phyloP scores from a whole-genome alignment of 345 rosid genomes.

The Hevea brasiliensis region DNA sequence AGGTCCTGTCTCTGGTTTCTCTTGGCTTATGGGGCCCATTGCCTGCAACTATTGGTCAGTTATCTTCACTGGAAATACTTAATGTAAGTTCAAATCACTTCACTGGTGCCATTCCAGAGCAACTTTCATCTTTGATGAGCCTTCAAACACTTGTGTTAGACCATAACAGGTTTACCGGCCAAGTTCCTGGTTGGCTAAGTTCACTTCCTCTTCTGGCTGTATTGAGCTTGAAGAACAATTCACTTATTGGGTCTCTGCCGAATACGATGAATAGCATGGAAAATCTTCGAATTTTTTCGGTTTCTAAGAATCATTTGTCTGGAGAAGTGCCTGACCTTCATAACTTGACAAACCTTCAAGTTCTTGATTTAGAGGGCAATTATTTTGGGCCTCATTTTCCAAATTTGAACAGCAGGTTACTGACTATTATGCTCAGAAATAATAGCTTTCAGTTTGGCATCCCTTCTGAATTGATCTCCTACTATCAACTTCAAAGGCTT shows the following conservation, averaged over 20 bases:
- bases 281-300: conserved; percentile 41
- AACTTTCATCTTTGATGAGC: conserved; percentile 39
- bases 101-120: conserved; percentile 42
- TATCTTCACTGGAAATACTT: conserved; percentile 57
- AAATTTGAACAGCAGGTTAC: conserved; percentile 34
- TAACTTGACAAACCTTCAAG: conserved; percentile 53
- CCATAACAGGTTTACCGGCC: conserved; percentile 46
- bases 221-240: conserved; percentile 58
- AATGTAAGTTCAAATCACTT: conserved; percentile 55
- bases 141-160: conserved; percentile 60
- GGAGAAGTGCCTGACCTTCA: conserved; percentile 58
- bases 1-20: conserved; percentile 61
- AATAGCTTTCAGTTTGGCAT: conserved; percentile 51
- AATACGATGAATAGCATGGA: conserved; percentile 32
- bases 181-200: conserved; percentile 43
- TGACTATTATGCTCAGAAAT: conserved; percentile 41
- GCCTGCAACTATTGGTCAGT: conserved; percentile 38
- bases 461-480: conserved; percentile 39
- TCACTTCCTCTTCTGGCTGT: conserved; percentile 45
- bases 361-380: conserved; percentile 53
- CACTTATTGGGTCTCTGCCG: conserved; percentile 48
- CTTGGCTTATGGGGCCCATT: conserved; percentile 52
- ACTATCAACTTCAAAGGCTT: conserved; percentile 51
- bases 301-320: conserved; percentile 44
- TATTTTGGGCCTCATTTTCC: conserved; percentile 57